Percentiles rank a stretch among this genome's conserved stretches.
These are phyloP conservation scores for Eucalyptus brandiana DNA, from an alignment of 345 rosid genomes.

Conservation along the genomic window DNA sequence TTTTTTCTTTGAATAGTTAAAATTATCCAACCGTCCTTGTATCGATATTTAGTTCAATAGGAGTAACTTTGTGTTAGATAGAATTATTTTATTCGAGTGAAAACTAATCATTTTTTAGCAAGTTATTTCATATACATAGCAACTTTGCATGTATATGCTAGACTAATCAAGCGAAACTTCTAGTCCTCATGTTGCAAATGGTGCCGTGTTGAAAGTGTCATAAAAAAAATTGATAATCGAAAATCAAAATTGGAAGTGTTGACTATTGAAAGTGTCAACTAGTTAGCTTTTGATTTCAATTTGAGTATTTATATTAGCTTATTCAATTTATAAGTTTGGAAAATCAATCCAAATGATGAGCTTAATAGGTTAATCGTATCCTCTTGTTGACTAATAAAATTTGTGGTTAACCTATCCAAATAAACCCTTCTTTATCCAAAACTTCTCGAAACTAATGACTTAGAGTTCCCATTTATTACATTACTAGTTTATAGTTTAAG, in stretches of 20 bases:
- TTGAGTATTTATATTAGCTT: neutral
- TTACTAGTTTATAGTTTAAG: neutral
- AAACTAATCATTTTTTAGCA: neutral
- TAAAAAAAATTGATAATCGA: neutral
- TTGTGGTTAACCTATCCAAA: neutral
- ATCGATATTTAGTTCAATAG: rapidly evolving
- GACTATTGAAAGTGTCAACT: neutral
- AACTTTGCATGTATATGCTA: neutral
- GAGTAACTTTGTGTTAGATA: neutral
- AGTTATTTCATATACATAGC: neutral
- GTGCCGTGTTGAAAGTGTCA: neutral
- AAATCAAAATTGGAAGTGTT: neutral
- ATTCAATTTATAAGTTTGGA: neutral
- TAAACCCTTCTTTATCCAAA: neutral
- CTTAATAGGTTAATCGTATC: neutral
- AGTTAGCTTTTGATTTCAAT: neutral
- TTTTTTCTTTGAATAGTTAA: neutral
- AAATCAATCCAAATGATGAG: neutral
- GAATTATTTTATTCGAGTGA: neutral
- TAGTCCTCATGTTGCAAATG: neutral
- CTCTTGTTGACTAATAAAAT: neutral
- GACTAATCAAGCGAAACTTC: neutral
- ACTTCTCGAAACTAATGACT: neutral
- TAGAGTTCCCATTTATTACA: neutral
- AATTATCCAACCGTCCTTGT: rapidly evolving